Evolutionary conservation across 2,329 filamentous ascomycete genomes (phyloP).

Genomic region (Nigrospora sphaerica): DNA sequence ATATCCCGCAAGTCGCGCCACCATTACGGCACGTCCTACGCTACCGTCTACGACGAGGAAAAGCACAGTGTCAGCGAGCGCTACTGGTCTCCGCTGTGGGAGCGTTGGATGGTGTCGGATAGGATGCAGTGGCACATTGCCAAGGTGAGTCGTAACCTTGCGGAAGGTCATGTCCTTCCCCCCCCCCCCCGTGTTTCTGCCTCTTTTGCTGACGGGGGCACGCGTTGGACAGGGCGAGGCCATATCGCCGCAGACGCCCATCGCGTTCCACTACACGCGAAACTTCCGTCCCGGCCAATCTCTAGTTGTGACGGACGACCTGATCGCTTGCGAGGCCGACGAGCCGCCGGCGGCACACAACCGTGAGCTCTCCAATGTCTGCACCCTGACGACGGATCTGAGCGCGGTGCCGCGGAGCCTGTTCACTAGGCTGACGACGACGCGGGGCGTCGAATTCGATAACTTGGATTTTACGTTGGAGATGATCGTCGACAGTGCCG

Average conservation of each 20-base stretch:
- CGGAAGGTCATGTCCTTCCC: background rate
- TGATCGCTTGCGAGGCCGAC: constrained; percentile 69
- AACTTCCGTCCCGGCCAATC: constrained; percentile 77
- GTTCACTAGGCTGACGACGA: constrained; percentile 72
- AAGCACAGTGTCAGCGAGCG: constrained; percentile 67
- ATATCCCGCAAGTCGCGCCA: constrained; percentile 66
- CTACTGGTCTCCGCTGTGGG: constrained; percentile 76
- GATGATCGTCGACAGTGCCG: constrained; percentile 75
- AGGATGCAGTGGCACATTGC: constrained; percentile 83
- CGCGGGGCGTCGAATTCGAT: constrained; percentile 72
- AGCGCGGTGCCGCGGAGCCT: constrained; percentile 66
- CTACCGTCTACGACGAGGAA: constrained; percentile 70
- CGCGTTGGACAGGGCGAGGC: constrained; percentile 53
- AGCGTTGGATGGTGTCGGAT: constrained; percentile 76
- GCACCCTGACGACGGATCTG: constrained; percentile 73
- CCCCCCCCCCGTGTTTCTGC: constrained; percentile 1
- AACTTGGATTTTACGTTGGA: constrained; percentile 77
- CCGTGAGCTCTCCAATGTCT: constrained; percentile 62
- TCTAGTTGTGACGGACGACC: constrained; percentile 70
- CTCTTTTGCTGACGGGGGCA: background rate
- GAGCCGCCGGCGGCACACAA: constrained; percentile 54
- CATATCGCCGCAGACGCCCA: constrained; percentile 64
- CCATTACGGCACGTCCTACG: constrained; percentile 76
- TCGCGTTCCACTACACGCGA: constrained; percentile 79
- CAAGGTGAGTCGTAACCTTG: constrained; percentile 45